Evolutionary conservation across 352 stramenopile genomes (phyloP).

Genomic region (Phytophthora cryptogea): DNA sequence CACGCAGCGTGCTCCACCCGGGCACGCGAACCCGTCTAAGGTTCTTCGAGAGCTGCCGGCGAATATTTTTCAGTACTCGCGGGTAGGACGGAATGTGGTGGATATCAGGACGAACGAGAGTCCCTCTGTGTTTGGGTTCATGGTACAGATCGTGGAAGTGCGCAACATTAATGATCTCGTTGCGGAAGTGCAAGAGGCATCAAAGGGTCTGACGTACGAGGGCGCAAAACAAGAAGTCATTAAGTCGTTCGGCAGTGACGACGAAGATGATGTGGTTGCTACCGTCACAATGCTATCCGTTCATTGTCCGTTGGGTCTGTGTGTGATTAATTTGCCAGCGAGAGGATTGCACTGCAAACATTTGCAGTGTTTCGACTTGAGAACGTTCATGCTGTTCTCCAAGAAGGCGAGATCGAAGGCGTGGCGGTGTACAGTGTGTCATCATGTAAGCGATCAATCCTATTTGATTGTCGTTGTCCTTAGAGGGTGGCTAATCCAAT

Average conservation of each 20-base stretch:
- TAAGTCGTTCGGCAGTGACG: conserved; percentile 78
- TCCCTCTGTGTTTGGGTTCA: conserved; percentile 61
- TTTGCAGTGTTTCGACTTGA: conserved; percentile 96
- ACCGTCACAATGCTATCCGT: conserved; percentile 90
- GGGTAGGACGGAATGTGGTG: conserved; percentile 72
- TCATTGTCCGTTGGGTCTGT: conserved; percentile 86
- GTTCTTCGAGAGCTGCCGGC: conserved; percentile 74
- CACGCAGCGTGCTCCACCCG: conserved; percentile 69
- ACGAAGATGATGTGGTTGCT: conserved; percentile 84
- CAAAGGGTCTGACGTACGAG: conserved; percentile 72
- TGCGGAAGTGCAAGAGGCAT: conserved; percentile 61
- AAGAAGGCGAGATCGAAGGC: conserved; percentile 84
- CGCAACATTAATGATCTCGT: conserved; percentile 67
- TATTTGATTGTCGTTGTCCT: neutral
- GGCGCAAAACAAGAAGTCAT: conserved; percentile 76
- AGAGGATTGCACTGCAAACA: conserved; percentile 92
- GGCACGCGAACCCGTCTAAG: conserved; percentile 82
- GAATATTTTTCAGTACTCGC: conserved; percentile 74
- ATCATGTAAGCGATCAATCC: conserved; percentile 66
- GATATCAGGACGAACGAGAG: conserved; percentile 78
- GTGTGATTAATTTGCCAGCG: conserved; percentile 89
- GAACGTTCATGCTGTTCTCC: conserved; percentile 92
- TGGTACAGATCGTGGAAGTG: conserved; percentile 78
- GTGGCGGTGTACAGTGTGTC: conserved; percentile 92
- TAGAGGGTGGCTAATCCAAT: conserved; percentile 6